Conservation (phyloP, 148 eudicot species). For the Mesembryanthemum crystallinum region DNA sequence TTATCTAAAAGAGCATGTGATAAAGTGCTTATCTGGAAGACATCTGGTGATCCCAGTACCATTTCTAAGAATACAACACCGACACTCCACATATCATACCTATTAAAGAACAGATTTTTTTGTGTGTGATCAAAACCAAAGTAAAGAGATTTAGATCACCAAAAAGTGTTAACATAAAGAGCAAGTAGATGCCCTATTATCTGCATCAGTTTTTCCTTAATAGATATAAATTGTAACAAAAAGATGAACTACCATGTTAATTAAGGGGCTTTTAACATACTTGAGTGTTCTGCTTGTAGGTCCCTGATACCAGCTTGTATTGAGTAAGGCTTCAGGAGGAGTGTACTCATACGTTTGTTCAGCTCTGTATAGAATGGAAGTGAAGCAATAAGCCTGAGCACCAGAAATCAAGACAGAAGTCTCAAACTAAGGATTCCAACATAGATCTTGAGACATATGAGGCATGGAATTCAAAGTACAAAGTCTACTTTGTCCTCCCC, state of each 20-base stretch:
- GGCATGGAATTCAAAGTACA: too few relatives aligned
- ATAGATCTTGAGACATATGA: neutral
- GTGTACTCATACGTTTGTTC: conserved; percentile 95
- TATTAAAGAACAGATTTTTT: conserved; percentile 22
- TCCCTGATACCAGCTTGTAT: conserved; percentile 80
- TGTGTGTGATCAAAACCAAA: too few relatives aligned
- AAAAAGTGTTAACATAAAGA: too few relatives aligned
- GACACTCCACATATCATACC: conserved; percentile 99
- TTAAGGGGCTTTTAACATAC: conserved; percentile 38
- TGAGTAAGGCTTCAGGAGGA: conserved; percentile 93
- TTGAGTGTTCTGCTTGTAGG: conserved; percentile 57
- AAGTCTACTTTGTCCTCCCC: too few relatives aligned
- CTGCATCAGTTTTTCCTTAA: neutral
- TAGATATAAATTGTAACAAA: neutral
- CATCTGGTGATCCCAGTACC: conserved; percentile 91
- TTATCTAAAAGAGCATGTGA: conserved; percentile 82
- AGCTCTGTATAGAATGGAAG: conserved; percentile 43
- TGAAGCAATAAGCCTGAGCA: conserved; percentile 8
- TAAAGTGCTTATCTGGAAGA: conserved; percentile 73
- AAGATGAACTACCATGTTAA: neutral
- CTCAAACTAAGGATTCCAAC: conserved; percentile 1
- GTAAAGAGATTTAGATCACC: neutral
- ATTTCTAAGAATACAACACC: conserved; percentile 89
- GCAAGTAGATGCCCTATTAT: neutral
- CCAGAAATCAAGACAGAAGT: neutral